phyloP scores from a whole-genome alignment of 1,284 basidiomycete genomes.

The Irpex lacteus region DNA sequence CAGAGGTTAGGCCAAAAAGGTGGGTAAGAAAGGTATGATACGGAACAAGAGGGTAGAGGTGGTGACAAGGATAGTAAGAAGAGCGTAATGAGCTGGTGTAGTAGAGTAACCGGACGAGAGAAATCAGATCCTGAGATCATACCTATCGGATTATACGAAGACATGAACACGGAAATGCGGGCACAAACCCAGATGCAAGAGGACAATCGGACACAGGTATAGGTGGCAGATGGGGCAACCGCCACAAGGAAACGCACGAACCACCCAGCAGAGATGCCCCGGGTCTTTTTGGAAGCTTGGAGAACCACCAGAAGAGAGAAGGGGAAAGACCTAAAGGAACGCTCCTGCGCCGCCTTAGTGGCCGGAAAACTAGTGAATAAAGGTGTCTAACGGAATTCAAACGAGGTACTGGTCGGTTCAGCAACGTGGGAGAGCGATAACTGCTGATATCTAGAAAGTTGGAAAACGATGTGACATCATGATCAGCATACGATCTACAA shows the following conservation, averaged over 20 bases:
- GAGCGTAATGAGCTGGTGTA: not conserved
- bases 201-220: slow-evolving; percentile 1
- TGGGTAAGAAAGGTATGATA: not conserved
- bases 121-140: not conserved
- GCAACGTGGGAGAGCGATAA: slow-evolving; percentile 39
- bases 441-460: slow-evolving; percentile 39
- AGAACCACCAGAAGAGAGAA: not conserved
- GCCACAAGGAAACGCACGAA: slow-evolving; percentile 2
- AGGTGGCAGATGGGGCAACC: not conserved
- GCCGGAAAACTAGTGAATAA: slow-evolving; percentile 4
- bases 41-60: not conserved
- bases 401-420: slow-evolving; percentile 35
- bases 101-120: not conserved
- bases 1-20: not conserved
- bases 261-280: slow-evolving; percentile 1
- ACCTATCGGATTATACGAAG: not conserved
- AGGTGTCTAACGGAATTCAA: slow-evolving; percentile 39
- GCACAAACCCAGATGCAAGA: not conserved
- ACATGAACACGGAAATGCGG: not conserved
- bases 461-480: slow-evolving; percentile 3
- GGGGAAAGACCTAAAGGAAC: not conserved
- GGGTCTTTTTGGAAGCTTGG: slow-evolving; percentile 5
- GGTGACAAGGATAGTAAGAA: not conserved
- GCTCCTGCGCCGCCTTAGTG: slow-evolving; percentile 6
- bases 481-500: not conserved